Evolutionary conservation across 2,329 filamentous ascomycete species (phyloP).

Genomic region (Blumeria hordei): DNA sequence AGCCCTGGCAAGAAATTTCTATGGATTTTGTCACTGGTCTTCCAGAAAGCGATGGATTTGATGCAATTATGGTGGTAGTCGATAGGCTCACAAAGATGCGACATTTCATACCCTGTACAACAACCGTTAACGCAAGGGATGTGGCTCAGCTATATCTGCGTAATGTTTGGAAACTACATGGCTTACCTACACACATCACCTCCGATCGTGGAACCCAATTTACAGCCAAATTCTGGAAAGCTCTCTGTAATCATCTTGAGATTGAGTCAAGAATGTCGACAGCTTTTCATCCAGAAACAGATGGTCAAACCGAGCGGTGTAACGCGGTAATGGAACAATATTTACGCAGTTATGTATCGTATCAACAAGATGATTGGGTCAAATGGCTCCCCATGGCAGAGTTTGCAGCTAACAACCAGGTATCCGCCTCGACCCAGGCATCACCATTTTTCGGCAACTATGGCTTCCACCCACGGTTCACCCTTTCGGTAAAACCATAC

Average conservation of each 20-base stretch:
- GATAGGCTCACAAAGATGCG: neutral
- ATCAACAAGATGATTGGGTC: slow-evolving; percentile 72
- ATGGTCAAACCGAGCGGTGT: neutral
- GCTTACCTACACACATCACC: neutral
- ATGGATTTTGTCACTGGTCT: neutral
- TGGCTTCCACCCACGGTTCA: too few species aligned
- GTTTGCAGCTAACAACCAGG: too few species aligned
- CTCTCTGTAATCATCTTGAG: neutral
- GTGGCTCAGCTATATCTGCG: neutral
- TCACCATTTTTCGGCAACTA: too few species aligned
- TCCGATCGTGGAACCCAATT: neutral
- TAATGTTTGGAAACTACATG: neutral
- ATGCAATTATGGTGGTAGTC: neutral
- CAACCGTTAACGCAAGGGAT: neutral
- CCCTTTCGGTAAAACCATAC: too few species aligned
- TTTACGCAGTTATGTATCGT: slow-evolving; percentile 22
- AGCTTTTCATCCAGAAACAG: neutral
- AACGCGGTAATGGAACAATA: neutral
- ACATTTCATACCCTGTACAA: neutral
- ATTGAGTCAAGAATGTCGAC: neutral
- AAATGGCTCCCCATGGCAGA: slow-evolving; percentile 27
- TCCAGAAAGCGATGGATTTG: neutral
- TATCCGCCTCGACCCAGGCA: too few species aligned
- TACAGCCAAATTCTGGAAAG: neutral
- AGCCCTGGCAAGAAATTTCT: neutral